These are phyloP conservation scores for Barnettozyma californica DNA, from an alignment of 805 yeast species.

Conservation along the genomic window DNA sequence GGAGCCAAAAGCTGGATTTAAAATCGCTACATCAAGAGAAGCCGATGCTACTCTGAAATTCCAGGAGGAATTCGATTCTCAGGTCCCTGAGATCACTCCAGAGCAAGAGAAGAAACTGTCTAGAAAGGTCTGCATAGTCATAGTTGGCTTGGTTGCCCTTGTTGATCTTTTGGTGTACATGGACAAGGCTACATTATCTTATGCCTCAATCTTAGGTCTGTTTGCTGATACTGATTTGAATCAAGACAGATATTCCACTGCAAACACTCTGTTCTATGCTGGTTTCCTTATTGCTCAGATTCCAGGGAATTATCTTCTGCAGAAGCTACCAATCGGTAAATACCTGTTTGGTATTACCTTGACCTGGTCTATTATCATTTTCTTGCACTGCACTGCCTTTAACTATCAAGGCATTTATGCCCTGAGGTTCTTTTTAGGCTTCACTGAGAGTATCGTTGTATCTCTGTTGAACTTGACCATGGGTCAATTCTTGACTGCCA, in stretches of 20 bases:
- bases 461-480: conserved; percentile 43
- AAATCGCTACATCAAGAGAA: conserved; percentile 28
- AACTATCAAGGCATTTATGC: conserved; percentile 43
- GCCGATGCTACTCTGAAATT: conserved; percentile 37
- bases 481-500: conserved; percentile 43
- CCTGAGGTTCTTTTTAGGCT: conserved; percentile 46
- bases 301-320: conserved; percentile 38
- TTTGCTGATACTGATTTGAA: conserved; percentile 41
- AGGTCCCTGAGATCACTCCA: conserved; percentile 36
- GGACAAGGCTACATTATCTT: conserved; percentile 48
- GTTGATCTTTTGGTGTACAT: conserved; percentile 41
- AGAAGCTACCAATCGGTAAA: conserved; percentile 37
- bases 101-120: conserved; percentile 36
- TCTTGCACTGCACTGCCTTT: conserved; percentile 40
- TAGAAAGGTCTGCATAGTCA: conserved; percentile 33
- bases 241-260: conserved; percentile 40
- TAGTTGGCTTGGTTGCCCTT: conserved; percentile 33
- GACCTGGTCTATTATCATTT: conserved; percentile 42
- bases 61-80: conserved; percentile 30
- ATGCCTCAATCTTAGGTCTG: conserved; percentile 43
- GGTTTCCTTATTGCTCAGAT: conserved; percentile 45
- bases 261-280: conserved; percentile 48
- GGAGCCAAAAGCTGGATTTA: conserved; percentile 28
- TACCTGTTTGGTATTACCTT: conserved; percentile 33
- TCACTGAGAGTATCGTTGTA: conserved; percentile 40